Evolutionary conservation across 2,329 filamentous ascomycete species (phyloP).

Genomic region (Penicillium polonicum): DNA sequence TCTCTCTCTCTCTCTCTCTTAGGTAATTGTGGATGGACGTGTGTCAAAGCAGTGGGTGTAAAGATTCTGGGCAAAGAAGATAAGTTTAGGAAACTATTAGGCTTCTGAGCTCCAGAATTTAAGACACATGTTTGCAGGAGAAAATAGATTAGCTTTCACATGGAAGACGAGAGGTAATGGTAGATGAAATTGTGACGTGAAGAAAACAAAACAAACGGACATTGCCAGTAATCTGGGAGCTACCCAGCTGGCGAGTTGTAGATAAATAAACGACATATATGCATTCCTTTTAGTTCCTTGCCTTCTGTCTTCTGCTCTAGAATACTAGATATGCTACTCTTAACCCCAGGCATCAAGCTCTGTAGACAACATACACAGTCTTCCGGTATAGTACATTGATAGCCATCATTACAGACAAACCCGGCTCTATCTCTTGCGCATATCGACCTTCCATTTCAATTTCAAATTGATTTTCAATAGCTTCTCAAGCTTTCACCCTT

Average conservation of each 20-base stretch:
- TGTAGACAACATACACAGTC: not conserved
- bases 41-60: not conserved
- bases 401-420: not conserved
- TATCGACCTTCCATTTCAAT: not conserved
- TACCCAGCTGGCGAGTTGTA: not conserved
- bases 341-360: not conserved
- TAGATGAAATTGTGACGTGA: not conserved
- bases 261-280: not conserved
- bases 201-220: not conserved
- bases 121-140: not conserved
- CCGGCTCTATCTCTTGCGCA: not conserved
- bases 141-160: not conserved
- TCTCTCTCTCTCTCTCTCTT: too few species aligned
- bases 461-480: not conserved
- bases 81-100: not conserved
- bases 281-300: not conserved
- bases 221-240: not conserved
- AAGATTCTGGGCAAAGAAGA: not conserved
- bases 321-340: not conserved
- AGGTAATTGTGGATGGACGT: not conserved
- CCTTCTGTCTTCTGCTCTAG: not conserved
- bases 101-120: not conserved
- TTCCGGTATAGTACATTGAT: not conserved
- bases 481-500: not conserved
- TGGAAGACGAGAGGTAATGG: not conserved